Conservation (phyloP, 345 rosid species). For the Bruguiera gymnorhiza region DNA sequence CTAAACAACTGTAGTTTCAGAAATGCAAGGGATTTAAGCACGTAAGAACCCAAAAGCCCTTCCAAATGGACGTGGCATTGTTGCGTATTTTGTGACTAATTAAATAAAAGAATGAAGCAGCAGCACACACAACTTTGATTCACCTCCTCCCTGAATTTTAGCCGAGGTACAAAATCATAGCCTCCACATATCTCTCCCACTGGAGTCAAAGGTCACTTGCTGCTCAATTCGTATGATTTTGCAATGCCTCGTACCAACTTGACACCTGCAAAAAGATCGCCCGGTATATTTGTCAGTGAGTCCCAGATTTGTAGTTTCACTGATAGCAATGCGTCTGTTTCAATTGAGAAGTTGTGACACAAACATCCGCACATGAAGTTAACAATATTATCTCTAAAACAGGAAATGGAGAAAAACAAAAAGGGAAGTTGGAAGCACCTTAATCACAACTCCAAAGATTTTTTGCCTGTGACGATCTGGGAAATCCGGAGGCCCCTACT, state of each 20-base stretch:
- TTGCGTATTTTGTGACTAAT: background rate
- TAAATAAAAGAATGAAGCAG: slow-evolving; percentile 3
- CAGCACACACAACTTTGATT: background rate
- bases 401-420: background rate
- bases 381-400: background rate
- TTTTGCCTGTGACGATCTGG: slow-evolving; percentile 78
- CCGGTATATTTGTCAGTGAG: background rate
- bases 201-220: background rate
- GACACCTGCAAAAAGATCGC: slow-evolving; percentile 1
- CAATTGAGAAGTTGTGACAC: too few species aligned
- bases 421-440: slow-evolving; percentile 25
- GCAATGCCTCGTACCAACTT: background rate
- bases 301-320: background rate
- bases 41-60: background rate
- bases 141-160: background rate
- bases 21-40: background rate
- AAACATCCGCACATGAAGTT: background rate
- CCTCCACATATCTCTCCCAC: background rate
- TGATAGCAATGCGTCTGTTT: background rate
- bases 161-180: background rate
- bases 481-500: slow-evolving; percentile 84
- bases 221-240: background rate
- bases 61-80: slow-evolving; percentile 1
- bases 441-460: slow-evolving; percentile 38
- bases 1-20: background rate